Evolutionary conservation across 2,329 filamentous ascomycete genomes (phyloP).

Genomic region (Grosmannia clavigera): DNA sequence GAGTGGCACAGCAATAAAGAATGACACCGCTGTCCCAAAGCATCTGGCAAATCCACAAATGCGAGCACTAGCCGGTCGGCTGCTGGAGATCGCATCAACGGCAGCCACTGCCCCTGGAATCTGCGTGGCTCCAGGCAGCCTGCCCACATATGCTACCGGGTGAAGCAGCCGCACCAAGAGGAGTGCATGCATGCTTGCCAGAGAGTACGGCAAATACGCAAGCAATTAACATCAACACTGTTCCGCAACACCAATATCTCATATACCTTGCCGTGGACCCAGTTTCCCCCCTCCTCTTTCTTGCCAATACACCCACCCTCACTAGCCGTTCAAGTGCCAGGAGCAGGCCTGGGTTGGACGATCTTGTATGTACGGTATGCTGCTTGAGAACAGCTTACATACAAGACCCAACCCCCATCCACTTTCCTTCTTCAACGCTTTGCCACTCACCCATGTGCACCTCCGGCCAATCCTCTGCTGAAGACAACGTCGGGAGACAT

Average conservation of each 20-base stretch:
- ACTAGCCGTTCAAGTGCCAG: conserved; percentile 1
- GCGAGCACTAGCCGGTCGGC: neutral
- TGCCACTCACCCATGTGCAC: neutral
- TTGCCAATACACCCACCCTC: neutral
- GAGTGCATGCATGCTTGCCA: neutral
- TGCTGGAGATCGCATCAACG: neutral
- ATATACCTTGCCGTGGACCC: neutral
- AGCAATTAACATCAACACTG: neutral
- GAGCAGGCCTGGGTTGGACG: neutral
- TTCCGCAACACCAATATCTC: neutral
- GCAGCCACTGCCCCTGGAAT: neutral
- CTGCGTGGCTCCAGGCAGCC: neutral
- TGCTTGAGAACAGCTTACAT: neutral
- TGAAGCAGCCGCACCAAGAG: neutral
- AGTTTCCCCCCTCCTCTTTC: neutral
- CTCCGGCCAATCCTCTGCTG: neutral
- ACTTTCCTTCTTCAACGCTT: neutral
- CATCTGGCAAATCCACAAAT: neutral
- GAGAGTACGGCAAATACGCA: neutral
- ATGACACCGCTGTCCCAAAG: neutral
- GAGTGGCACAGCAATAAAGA: neutral
- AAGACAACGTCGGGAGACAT: neutral
- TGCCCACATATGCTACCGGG: neutral
- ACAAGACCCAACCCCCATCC: conserved; percentile 1
- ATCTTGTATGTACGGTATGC: neutral